Conservation (phyloP, 2,329 filamentous ascomycete genomes). For the Oidium heveae region DNA sequence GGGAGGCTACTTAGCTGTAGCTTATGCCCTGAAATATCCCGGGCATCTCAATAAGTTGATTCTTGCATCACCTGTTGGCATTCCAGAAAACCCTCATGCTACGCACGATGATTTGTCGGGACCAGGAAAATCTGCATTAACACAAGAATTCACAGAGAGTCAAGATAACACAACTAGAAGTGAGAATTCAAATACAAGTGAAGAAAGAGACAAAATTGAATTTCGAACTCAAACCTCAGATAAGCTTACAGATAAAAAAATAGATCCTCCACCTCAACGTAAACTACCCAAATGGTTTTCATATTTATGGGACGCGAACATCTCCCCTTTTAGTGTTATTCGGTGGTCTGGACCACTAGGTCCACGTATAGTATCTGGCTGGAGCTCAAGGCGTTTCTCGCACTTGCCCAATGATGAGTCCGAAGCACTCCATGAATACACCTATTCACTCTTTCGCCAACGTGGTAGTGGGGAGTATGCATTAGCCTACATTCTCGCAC, state of each 20-base stretch:
- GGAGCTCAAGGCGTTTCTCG: conserved; percentile 80
- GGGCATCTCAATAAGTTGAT: conserved; percentile 89
- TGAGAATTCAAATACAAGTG: conserved; percentile 11
- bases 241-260: conserved; percentile 15
- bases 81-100: conserved; percentile 84
- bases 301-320: conserved; percentile 91
- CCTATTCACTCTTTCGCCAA: conserved; percentile 82
- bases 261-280: conserved; percentile 15
- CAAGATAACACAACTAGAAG: conserved; percentile 21
- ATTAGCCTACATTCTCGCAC: conserved; percentile 73
- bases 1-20: conserved; percentile 82
- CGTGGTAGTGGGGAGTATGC: conserved; percentile 85
- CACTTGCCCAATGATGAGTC: conserved; percentile 62
- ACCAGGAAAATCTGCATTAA: conserved; percentile 43
- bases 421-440: conserved; percentile 71
- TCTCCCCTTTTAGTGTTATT: conserved; percentile 81
- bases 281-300: conserved; percentile 65
- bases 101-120: conserved; percentile 60
- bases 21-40: conserved; percentile 90
- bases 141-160: conserved; percentile 58
- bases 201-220: conserved; percentile 17
- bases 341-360: conserved; percentile 74
- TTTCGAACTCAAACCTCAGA: conserved; percentile 22
- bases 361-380: conserved; percentile 76
- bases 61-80: conserved; percentile 76